phyloP scores from a whole-genome alignment of 108 stramenopile species.

The Chaetoceros tenuissimus region DNA sequence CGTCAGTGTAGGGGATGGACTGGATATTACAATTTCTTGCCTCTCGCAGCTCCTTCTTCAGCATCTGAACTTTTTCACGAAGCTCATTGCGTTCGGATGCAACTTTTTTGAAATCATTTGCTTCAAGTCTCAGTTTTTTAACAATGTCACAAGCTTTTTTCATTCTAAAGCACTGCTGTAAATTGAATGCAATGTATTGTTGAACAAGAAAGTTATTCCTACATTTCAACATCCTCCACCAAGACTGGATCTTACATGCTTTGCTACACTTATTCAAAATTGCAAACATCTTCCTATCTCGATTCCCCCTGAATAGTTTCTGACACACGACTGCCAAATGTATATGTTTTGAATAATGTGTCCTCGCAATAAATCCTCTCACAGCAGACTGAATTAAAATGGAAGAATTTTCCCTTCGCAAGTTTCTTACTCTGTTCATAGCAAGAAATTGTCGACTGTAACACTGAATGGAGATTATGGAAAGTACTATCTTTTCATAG shows the following conservation, averaged over 20 bases:
- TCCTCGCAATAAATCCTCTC: slow-evolving; percentile 32
- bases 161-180: slow-evolving; percentile 42
- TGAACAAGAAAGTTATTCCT: slow-evolving; percentile 31
- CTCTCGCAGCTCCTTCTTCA: slow-evolving; percentile 36
- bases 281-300: slow-evolving; percentile 10
- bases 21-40: not conserved
- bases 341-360: slow-evolving; percentile 10
- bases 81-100: slow-evolving; percentile 46
- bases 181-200: slow-evolving; percentile 22
- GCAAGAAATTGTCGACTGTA: slow-evolving; percentile 3
- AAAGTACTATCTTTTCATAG: not conserved
- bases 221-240: slow-evolving; percentile 32
- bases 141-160: slow-evolving; percentile 17
- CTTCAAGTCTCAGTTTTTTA: slow-evolving; percentile 33
- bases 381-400: slow-evolving; percentile 35
- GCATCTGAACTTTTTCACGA: slow-evolving; percentile 35
- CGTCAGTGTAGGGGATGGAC: not conserved
- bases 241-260: slow-evolving; percentile 45
- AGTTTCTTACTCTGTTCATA: not conserved
- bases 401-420: slow-evolving; percentile 27
- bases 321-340: slow-evolving; percentile 18
- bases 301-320: slow-evolving; percentile 26
- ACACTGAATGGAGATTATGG: not conserved
- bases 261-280: slow-evolving; percentile 15
- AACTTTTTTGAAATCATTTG: slow-evolving; percentile 34